A percentile compares a stretch with the other conserved stretches of the same genome.
phyloP scores from a whole-genome alignment of 148 eudicot species.

The Chenopodium formosanum region DNA sequence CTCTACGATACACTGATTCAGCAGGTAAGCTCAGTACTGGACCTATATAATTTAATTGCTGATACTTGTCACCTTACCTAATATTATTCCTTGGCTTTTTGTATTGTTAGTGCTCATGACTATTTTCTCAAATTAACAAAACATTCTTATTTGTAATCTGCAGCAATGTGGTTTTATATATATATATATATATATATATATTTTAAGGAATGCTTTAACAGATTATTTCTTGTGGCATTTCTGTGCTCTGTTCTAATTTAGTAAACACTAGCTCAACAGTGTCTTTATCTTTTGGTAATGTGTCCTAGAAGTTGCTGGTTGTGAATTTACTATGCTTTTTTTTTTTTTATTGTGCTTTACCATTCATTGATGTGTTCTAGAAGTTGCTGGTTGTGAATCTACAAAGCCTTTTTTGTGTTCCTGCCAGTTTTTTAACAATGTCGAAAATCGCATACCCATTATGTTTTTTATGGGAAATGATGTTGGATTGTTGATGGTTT shows the following conservation, averaged over 20 bases:
- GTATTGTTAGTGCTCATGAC: not conserved
- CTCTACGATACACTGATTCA: slow-evolving; percentile 93
- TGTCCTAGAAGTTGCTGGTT: not conserved
- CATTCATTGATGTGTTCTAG: not conserved
- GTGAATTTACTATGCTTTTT: not conserved
- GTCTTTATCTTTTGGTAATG: not conserved
- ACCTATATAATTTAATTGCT: not conserved
- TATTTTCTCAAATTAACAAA: not conserved
- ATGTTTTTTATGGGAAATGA: not conserved
- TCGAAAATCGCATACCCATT: not conserved
- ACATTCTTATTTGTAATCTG: not conserved
- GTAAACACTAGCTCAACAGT: not conserved
- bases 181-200: no score
- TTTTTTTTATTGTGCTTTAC: no score
- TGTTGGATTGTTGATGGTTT: slow-evolving; percentile 20
- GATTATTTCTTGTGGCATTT: not conserved
- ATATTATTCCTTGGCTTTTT: not conserved
- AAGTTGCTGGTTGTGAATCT: not conserved
- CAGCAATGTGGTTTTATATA: not conserved
- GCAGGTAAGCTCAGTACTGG: slow-evolving; percentile 55
- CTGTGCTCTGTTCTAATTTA: not conserved
- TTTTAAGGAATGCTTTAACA: no score
- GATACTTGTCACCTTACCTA: not conserved
- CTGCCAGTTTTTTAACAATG: not conserved
- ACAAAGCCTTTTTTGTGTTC: not conserved